Evolutionary conservation across 768 basidiomycete species (phyloP).

Genomic region (Psilocybe cubensis): DNA sequence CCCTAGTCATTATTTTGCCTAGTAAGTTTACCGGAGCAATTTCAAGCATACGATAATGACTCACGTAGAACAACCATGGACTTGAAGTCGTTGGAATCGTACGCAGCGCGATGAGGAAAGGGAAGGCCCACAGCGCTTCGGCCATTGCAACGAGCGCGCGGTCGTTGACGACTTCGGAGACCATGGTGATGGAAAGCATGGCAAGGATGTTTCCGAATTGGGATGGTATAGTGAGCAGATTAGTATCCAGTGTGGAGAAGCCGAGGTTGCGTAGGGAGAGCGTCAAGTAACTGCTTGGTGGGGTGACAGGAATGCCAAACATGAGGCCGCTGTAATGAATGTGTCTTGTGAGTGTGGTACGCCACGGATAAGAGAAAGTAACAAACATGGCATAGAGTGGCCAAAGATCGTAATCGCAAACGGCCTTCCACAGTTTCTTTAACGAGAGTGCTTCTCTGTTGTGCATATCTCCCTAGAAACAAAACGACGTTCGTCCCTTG

Average conservation of each 20-base stretch:
- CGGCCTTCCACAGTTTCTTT: conserved; percentile 49
- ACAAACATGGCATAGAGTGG: conserved; percentile 62
- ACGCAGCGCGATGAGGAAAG: conserved; percentile 58
- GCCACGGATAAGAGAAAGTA: conserved; percentile 46
- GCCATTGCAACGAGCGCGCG: conserved; percentile 52
- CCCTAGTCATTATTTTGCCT: neutral
- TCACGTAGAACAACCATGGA: conserved; percentile 54
- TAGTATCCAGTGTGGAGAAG: conserved; percentile 64
- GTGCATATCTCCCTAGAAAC: conserved; percentile 57
- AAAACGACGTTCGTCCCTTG: too few relatives aligned
- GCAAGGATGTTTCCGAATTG: conserved; percentile 51
- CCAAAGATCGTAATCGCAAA: conserved; percentile 66
- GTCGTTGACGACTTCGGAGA: conserved; percentile 58
- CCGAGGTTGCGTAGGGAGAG: conserved; percentile 63
- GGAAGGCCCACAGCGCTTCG: conserved; percentile 63
- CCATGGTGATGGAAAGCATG: conserved; percentile 49
- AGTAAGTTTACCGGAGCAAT: too few relatives aligned
- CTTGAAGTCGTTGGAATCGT: conserved; percentile 50
- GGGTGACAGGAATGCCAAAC: conserved; percentile 52
- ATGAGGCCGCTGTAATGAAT: conserved; percentile 28
- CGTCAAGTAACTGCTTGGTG: conserved; percentile 66
- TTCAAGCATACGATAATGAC: conserved; percentile 57
- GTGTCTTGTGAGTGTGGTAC: neutral
- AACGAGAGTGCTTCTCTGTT: conserved; percentile 64
- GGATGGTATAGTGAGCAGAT: conserved; percentile 65